A percentile compares a stretch with the other conserved stretches of the same genome.
Conservation (phyloP, 257 asterid genomes). For the Anisodus tanguticus region DNA sequence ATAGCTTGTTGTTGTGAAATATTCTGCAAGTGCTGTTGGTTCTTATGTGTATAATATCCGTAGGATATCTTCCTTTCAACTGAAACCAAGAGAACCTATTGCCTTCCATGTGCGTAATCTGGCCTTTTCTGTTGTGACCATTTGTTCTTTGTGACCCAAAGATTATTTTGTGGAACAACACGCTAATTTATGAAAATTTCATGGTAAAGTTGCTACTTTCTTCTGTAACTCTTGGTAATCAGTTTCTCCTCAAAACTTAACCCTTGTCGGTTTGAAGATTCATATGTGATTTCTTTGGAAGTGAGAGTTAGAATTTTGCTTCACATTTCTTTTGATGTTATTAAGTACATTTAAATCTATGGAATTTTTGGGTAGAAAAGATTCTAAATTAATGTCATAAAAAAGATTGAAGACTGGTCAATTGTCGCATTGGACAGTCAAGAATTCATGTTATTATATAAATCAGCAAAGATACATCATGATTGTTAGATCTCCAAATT, state of each 20-base stretch:
- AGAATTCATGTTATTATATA: neutral
- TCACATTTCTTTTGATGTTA: neutral
- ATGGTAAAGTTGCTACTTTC: neutral
- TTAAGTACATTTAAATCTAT: slow-evolving; percentile 1
- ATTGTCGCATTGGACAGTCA: neutral
- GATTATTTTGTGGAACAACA: neutral
- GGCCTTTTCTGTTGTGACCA: neutral
- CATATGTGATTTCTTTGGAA: neutral
- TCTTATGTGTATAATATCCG: neutral
- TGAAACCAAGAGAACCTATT: neutral
- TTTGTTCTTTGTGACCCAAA: neutral
- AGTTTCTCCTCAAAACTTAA: neutral
- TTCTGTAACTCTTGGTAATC: neutral
- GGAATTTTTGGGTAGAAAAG: neutral
- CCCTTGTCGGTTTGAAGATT: neutral
- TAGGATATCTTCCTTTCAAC: neutral
- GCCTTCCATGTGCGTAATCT: neutral
- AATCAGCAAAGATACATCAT: slow-evolving; percentile 7
- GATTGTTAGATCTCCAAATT: neutral
- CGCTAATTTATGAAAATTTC: neutral
- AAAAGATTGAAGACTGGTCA: neutral
- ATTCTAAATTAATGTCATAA: neutral
- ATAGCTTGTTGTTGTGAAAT: slow-evolving; percentile 20
- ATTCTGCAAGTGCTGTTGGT: neutral
- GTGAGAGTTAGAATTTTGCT: neutral